phyloP scores from a whole-genome alignment of 441 rosid genomes.

The Flueggea neowawraea region DNA sequence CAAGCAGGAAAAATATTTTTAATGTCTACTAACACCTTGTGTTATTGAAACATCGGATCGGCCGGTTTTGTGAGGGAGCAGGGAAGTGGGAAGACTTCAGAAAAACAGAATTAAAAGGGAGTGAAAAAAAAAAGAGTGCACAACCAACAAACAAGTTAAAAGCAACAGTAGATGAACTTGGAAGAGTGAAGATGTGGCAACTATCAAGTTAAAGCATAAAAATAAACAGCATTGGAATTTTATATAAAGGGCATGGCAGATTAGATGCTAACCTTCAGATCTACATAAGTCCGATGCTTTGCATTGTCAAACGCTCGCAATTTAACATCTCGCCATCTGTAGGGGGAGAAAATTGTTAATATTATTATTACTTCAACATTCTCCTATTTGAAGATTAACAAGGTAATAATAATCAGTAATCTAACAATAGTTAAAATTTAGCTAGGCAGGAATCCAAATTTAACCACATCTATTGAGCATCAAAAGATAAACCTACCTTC shows the following conservation, averaged over 20 bases:
- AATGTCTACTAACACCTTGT: too few relatives aligned
- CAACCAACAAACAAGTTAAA: too few relatives aligned
- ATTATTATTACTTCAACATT: neutral
- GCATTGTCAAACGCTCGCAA: slow-evolving; percentile 82
- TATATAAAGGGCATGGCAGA: neutral
- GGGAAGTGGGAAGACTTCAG: too few relatives aligned
- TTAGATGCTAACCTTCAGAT: slow-evolving; percentile 69
- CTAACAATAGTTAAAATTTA: neutral
- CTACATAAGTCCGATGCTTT: slow-evolving; percentile 95
- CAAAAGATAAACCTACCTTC: slow-evolving; percentile 52
- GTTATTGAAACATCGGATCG: too few relatives aligned
- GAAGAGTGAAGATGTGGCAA: too few relatives aligned
- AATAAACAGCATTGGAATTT: neutral
- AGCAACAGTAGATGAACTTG: too few relatives aligned
- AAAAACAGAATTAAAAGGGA: too few relatives aligned
- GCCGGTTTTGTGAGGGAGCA: too few relatives aligned
- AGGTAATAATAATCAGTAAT: neutral
- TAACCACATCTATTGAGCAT: neutral
- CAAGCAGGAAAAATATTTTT: too few relatives aligned
- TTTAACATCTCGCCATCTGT: slow-evolving; percentile 98
- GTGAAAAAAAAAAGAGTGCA: neutral
- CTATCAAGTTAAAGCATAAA: too few relatives aligned
- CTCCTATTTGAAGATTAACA: neutral
- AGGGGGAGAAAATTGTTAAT: slow-evolving; percentile 12
- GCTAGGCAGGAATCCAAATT: neutral